phyloP scores from a whole-genome alignment of 2,329 filamentous ascomycete genomes.

The Chrysoporthe austroafricana region DNA sequence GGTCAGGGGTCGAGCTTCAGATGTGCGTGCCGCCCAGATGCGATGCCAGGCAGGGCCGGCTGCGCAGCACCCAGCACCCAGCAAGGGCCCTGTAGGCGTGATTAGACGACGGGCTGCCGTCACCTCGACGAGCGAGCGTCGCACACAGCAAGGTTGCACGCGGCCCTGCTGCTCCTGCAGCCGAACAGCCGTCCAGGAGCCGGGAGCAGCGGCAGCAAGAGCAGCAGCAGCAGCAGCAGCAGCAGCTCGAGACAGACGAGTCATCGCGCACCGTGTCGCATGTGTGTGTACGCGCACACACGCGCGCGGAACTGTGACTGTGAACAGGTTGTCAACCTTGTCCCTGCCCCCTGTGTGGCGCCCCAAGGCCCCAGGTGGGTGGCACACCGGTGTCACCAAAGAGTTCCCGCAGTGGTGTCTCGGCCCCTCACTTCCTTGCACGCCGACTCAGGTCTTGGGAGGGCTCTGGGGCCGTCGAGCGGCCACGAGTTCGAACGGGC shows the following conservation, averaged over 20 bases:
- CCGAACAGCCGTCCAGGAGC: too few relatives aligned
- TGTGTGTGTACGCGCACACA: neutral
- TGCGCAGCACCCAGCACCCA: too few relatives aligned
- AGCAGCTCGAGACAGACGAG: neutral
- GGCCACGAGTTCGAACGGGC: constrained; percentile 16
- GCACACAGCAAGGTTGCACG: neutral
- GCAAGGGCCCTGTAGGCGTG: neutral
- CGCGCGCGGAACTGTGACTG: too few relatives aligned
- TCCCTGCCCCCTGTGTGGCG: too few relatives aligned
- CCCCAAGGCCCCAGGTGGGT: neutral
- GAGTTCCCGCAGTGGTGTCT: constrained; percentile 22
- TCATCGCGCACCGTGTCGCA: neutral
- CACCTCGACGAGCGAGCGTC: neutral
- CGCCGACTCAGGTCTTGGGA: neutral
- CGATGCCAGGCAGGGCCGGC: neutral
- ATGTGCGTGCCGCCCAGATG: neutral
- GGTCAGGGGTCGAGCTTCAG: neutral
- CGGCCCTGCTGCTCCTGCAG: neutral
- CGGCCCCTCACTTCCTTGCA: neutral
- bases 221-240: neutral
- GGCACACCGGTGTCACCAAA: constrained; percentile 10
- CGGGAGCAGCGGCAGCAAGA: too few relatives aligned
- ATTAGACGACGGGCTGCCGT: neutral
- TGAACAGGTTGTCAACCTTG: too few relatives aligned
- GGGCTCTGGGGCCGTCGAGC: constrained; percentile 14